Conservation (phyloP, 23 red algal genomes). For the Gracilaria gracilis region DNA sequence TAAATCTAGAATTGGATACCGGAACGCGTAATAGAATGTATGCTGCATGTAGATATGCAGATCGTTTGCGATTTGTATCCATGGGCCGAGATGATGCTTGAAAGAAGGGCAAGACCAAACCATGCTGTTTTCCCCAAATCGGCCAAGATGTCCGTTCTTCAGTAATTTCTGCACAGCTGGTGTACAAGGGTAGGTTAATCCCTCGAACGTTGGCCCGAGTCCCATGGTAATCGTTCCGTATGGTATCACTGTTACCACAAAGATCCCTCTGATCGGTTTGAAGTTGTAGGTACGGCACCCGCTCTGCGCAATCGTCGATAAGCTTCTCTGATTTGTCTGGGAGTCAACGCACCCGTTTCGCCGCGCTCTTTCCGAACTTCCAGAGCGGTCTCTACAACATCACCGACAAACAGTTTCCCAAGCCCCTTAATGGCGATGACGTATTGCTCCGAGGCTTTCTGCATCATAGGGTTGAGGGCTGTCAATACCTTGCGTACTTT, state of each 20-base stretch:
- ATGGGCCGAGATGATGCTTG: too few species aligned
- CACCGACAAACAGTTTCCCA: constrained; percentile 94
- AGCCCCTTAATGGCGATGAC: constrained; percentile 91
- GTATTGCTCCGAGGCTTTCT: constrained; percentile 71
- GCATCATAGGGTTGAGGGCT: constrained; percentile 61
- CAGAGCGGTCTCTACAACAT: constrained; percentile 87
- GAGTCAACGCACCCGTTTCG: constrained; percentile 70
- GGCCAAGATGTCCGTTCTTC: too few species aligned
- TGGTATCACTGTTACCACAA: neutral
- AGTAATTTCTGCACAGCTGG: too few species aligned
- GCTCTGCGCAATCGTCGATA: constrained; percentile 57
- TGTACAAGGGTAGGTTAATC: too few species aligned
- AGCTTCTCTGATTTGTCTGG: constrained; percentile 77
- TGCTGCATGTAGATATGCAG: too few species aligned
- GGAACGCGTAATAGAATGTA: too few species aligned
- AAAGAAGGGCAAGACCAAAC: too few species aligned
- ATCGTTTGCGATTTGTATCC: too few species aligned
- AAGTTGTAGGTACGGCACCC: constrained; percentile 27
- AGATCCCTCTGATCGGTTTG: constrained; percentile 16
- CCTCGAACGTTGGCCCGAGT: too few species aligned
- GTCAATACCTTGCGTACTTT: constrained; percentile 79
- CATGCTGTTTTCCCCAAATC: too few species aligned
- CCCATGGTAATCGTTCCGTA: neutral
- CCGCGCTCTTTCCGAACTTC: constrained; percentile 76
- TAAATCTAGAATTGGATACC: too few species aligned